phyloP scores from a whole-genome alignment of 768 basidiomycete species.

The Trametopsis cervina region DNA sequence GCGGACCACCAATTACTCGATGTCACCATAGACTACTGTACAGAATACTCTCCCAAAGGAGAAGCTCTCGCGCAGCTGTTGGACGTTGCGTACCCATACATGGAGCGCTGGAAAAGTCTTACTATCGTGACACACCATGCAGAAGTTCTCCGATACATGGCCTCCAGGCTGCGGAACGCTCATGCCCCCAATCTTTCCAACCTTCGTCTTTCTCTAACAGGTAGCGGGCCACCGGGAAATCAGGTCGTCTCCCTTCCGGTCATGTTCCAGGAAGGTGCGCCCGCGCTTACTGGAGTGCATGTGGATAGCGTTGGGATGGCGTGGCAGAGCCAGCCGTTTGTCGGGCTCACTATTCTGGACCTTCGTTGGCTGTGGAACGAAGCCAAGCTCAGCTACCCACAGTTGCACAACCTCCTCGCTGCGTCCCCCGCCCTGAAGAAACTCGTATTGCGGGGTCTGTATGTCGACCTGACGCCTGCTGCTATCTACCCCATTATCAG shows the following conservation, averaged over 20 bases:
- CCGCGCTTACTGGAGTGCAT: conserved; percentile 15
- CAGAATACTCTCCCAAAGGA: too few species aligned
- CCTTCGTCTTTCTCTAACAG: too few species aligned
- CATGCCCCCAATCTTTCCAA: too few species aligned
- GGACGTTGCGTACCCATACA: too few species aligned
- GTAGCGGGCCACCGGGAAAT: too few species aligned
- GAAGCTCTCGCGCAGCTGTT: too few species aligned
- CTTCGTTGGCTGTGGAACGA: conserved; percentile 21
- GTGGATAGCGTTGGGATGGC: conserved; percentile 18
- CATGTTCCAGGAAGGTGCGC: conserved; percentile 16
- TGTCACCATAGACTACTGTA: too few species aligned
- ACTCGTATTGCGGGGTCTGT: conserved; percentile 19
- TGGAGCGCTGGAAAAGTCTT: too few species aligned
- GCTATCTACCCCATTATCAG: conserved; percentile 10
- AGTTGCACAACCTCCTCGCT: conserved; percentile 17
- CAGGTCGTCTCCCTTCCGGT: conserved; percentile 8
- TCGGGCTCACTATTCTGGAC: conserved; percentile 16
- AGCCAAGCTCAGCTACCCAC: conserved; percentile 15
- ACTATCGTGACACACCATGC: too few species aligned
- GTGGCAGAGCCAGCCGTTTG: conserved; percentile 12
- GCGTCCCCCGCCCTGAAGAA: conserved; percentile 14
- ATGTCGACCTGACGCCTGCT: conserved; percentile 16
- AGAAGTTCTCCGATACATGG: too few species aligned
- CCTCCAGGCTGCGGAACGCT: too few species aligned
- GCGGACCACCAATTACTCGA: too few species aligned